Evolutionary conservation across 108 stramenopile species (phyloP), one percentile per base, ranked within the genome.

Genomic region (Bacterosira constricta): DNA sequence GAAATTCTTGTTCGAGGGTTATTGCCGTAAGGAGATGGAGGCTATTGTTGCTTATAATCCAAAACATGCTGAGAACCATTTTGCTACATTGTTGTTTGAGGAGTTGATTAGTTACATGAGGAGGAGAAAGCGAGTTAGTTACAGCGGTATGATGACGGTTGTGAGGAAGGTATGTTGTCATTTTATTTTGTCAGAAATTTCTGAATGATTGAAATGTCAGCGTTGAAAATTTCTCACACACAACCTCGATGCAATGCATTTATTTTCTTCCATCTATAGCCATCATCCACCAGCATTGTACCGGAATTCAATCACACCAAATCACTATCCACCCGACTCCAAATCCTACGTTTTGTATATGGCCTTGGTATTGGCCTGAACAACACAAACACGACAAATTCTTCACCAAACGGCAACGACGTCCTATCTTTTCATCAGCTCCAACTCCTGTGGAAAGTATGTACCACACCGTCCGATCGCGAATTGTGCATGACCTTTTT

Each of bases 401-500:
- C n/a, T n/a, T n/a, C n/a, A n/a, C n/a, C n/a, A n/a, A n/a, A n/a
- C n/a, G n/a, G n/a, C n/a, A n/a, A n/a, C n/a, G n/a, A n/a, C n/a
- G n/a, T n/a, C n/a, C n/a, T 96, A 79, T 71, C 57, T 6, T 71
- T 27, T 23, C 56, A 85, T 8, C 83, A 92, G 69, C 73, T 96
- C 25, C 55, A 86, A 10, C 61, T 62, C 9, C 67, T 93, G 10
- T 96, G 95, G 95, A 73, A 82, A 7, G 79, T 92, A 17, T 93
- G 92, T 61, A 70, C 47, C 15, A 41, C 46, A 10, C 85, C 89
- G 2, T n/a, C 44, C 8, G 92, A 96, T 75, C 62, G 84, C 55
- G 95, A 96, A 65, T 83, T 85, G 15, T 53, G 89, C 15, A 93
- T 96, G 88, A 65, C 81, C 2, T 96, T 96, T 49, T 74, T 96